These are phyloP conservation scores for Capsicum rhomboideum DNA, from an alignment of 257 asterid genomes.

Conservation along the genomic window DNA sequence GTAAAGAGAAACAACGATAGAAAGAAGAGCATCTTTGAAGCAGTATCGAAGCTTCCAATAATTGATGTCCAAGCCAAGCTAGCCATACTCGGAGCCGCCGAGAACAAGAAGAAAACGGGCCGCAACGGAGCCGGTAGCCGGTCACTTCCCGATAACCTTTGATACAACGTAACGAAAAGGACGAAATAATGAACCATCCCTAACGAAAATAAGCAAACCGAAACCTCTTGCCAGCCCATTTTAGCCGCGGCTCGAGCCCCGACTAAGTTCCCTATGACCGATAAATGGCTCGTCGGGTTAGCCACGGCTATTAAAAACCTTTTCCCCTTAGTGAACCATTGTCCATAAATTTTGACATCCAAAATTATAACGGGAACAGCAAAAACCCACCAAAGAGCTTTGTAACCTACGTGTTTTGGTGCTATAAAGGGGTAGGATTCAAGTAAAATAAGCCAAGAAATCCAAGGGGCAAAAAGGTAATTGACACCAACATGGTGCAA, in stretches of 20 bases:
- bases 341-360: slow-evolving; percentile 59
- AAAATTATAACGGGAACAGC: slow-evolving; percentile 40
- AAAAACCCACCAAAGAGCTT: slow-evolving; percentile 47
- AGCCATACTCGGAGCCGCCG: slow-evolving; percentile 64
- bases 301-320: slow-evolving; percentile 42
- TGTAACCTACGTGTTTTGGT: slow-evolving; percentile 13
- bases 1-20: slow-evolving; percentile 56
- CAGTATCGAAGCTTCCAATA: slow-evolving; percentile 43
- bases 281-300: slow-evolving; percentile 57
- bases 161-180: slow-evolving; percentile 62
- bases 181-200: slow-evolving; percentile 73
- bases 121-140: slow-evolving; percentile 44
- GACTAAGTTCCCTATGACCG: slow-evolving; percentile 54
- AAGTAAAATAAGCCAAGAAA: slow-evolving; percentile 57
- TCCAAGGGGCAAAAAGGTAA: slow-evolving; percentile 69
- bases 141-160: slow-evolving; percentile 42
- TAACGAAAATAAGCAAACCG: slow-evolving; percentile 37
- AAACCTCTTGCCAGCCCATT: slow-evolving; percentile 54
- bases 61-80: slow-evolving; percentile 69
- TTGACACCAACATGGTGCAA: slow-evolving; percentile 55
- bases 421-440: slow-evolving; percentile 47
- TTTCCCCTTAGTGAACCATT: slow-evolving; percentile 66
- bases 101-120: slow-evolving; percentile 52
- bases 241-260: slow-evolving; percentile 67
- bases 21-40: slow-evolving; percentile 57